A percentile compares a stretch with the other conserved stretches of the same genome.
Conservation (phyloP, 306 rosid genomes). For the Hylodesmum podocarpum region DNA sequence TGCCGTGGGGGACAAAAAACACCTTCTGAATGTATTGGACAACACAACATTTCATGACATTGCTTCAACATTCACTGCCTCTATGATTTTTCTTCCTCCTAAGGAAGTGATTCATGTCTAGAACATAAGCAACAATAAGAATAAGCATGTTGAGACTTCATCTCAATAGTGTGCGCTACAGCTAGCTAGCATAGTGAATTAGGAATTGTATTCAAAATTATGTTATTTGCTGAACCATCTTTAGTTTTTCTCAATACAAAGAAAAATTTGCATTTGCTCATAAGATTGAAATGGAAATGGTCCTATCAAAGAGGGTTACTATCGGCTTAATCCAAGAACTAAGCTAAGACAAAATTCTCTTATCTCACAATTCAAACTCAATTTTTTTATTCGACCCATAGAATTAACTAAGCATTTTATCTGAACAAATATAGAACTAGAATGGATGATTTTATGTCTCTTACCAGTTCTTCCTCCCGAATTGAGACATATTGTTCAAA, state of each 20-base stretch:
- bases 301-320: no score
- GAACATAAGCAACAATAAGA: neutral
- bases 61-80: neutral
- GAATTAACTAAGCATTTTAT: no score
- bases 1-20: conserved; percentile 45
- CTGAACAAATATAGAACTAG: no score
- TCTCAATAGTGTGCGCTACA: neutral
- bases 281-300: neutral
- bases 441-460: no score
- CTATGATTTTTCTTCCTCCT: neutral
- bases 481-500: no score
- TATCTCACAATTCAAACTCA: no score
- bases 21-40: conserved; percentile 32
- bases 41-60: conserved; percentile 22
- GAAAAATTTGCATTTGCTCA: neutral
- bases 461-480: no score
- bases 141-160: neutral
- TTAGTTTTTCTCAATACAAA: neutral
- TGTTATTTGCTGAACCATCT: neutral
- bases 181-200: no score
- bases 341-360: no score
- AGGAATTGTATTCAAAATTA: neutral
- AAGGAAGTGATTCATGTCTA: neutral
- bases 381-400: no score
- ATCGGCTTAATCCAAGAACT: neutral